Conservation (phyloP, 202 grass and related monocot species). For the Dendrocalamus latiflorus region DNA sequence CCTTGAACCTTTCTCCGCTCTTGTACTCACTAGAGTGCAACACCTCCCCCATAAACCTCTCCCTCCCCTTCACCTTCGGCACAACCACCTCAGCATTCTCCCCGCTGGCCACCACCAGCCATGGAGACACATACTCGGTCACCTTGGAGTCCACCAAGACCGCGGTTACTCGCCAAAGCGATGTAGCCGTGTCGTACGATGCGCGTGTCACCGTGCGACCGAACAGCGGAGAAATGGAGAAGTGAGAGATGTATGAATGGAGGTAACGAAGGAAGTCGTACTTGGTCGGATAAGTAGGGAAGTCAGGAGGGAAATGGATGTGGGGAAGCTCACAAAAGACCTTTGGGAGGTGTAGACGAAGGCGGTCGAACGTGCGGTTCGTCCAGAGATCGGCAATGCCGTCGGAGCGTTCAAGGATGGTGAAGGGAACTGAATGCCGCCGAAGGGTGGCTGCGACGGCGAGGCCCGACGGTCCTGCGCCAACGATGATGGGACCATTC, state of each 20-base stretch:
- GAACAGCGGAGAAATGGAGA: constrained; percentile 64
- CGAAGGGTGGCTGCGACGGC: constrained; percentile 77
- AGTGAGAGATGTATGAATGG: constrained; percentile 55
- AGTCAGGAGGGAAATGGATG: too few relatives aligned
- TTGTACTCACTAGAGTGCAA: too few relatives aligned
- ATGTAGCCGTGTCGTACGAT: constrained; percentile 27
- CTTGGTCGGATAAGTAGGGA: constrained; percentile 76
- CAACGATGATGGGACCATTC: constrained; percentile 79
- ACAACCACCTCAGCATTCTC: constrained; percentile 85
- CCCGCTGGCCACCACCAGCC: constrained; percentile 87
- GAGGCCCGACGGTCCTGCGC: too few relatives aligned
- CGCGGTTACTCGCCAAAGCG: constrained; percentile 58
- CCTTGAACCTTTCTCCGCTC: too few relatives aligned
- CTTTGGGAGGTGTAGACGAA: too few relatives aligned
- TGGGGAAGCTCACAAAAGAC: too few relatives aligned
- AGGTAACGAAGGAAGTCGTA: constrained; percentile 79
- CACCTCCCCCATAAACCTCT: constrained; percentile 66
- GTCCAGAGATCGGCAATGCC: too few relatives aligned
- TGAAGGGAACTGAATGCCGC: constrained; percentile 45
- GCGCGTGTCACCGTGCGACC: constrained; percentile 50
- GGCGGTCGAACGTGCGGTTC: too few relatives aligned
- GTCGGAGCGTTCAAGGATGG: constrained; percentile 75
- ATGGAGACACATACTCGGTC: constrained; percentile 58
- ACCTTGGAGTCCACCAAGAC: not conserved
- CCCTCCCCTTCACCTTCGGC: constrained; percentile 65